Evolutionary conservation across 345 rosid genomes (phyloP).

Genomic region (Odontarrhena argentea): DNA sequence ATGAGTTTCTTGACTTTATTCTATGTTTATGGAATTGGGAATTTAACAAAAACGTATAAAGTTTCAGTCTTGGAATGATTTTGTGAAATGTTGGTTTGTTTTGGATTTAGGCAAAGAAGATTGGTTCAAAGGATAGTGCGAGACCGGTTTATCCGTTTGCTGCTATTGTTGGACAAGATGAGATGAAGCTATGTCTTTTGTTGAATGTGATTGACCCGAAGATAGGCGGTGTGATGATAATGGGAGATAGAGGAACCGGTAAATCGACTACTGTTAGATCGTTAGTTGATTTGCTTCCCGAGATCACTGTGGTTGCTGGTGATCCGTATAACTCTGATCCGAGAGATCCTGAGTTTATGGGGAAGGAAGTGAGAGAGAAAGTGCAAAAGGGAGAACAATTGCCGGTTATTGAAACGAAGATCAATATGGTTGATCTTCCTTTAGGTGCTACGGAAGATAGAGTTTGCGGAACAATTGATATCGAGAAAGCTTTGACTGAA

Average conservation of each 20-base stretch:
- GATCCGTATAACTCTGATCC: conserved; percentile 96
- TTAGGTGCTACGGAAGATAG: conserved; percentile 93
- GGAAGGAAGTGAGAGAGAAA: conserved; percentile 71
- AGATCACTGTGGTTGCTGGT: conserved; percentile 73
- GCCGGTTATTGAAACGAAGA: conserved; percentile 48
- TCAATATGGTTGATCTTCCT: conserved; percentile 95
- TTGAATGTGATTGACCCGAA: conserved; percentile 91
- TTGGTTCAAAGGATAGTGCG: conserved; percentile 61
- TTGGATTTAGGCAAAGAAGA: conserved; percentile 54
- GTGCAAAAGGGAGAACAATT: conserved; percentile 57
- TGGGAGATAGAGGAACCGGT: conserved; percentile 97
- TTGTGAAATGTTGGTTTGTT: not conserved
- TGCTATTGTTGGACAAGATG: conserved; percentile 96
- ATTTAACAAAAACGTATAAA: not conserved
- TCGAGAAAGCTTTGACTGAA: conserved; percentile 86
- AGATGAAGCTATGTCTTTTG: conserved; percentile 91
- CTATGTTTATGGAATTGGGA: not conserved
- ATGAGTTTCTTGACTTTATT: not conserved
- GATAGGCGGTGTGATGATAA: conserved; percentile 96
- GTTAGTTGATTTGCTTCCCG: conserved; percentile 81
- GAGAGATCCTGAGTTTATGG: conserved; percentile 87
- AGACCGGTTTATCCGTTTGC: conserved; percentile 93
- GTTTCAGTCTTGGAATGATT: conserved; percentile 24
- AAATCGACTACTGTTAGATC: conserved; percentile 91
- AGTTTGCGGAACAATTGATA: conserved; percentile 90